Conservation (phyloP, 2,329 filamentous ascomycete genomes). For the Dactylonectria macrodidyma region DNA sequence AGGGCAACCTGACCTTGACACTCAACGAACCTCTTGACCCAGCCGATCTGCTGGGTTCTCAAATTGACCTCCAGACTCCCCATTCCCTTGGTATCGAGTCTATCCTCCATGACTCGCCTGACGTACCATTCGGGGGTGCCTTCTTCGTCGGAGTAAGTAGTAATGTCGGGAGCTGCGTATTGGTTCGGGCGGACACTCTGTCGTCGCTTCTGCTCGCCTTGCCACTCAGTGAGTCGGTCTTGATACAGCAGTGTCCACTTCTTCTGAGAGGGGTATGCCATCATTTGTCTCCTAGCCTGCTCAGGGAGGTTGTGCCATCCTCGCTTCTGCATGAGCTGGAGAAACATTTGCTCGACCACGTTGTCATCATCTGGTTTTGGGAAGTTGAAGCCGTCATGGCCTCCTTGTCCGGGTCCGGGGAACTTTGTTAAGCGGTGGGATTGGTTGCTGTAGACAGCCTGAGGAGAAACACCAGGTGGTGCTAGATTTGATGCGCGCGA, state of each 20-base stretch:
- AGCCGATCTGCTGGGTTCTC: constrained; percentile 95
- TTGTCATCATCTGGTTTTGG: constrained; percentile 84
- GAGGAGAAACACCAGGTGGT: constrained; percentile 69
- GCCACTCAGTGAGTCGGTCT: constrained; percentile 92
- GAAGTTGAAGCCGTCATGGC: constrained; percentile 71
- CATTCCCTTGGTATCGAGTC: constrained; percentile 90
- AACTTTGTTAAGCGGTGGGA: constrained; percentile 72
- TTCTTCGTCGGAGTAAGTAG: constrained; percentile 90
- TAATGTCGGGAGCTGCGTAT: constrained; percentile 78
- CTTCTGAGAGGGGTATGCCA: constrained; percentile 92
- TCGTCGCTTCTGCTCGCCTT: constrained; percentile 92
- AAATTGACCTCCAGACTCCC: constrained; percentile 95
- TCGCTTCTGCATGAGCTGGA: constrained; percentile 95
- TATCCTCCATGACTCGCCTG: constrained; percentile 95
- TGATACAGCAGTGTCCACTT: constrained; percentile 99
- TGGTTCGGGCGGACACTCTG: constrained; percentile 81
- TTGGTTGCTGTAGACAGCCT: constrained; percentile 66
- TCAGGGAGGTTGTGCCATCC: constrained; percentile 98
- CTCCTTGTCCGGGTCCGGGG: constrained; percentile 54
- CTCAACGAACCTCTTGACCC: constrained; percentile 97
- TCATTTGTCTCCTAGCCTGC: constrained; percentile 94
- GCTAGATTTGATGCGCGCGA: constrained; percentile 58
- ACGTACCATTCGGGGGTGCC: constrained; percentile 99
- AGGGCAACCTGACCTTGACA: constrained; percentile 97
- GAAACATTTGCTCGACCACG: constrained; percentile 91